Evolutionary conservation across 495 filamentous ascomycete genomes (phyloP).

Genomic region (Aspergillus cristatus): DNA sequence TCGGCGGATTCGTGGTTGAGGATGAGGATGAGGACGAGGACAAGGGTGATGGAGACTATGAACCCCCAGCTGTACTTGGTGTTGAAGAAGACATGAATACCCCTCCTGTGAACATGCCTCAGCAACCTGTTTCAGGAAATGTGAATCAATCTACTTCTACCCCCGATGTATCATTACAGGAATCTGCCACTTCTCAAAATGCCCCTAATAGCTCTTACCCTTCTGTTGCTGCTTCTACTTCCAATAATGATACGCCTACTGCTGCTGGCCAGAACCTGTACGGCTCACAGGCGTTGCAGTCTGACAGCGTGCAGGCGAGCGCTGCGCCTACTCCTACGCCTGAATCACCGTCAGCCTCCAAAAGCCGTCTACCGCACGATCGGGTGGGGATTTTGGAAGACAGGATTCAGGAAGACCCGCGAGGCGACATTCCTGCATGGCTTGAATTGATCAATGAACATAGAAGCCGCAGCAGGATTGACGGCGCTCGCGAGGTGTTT

Average conservation of each 20-base stretch:
- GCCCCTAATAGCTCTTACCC: slow-evolving; percentile 43
- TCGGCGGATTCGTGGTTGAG: slow-evolving; percentile 73
- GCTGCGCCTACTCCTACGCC: slow-evolving; percentile 28
- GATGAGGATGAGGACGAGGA: slow-evolving; percentile 49
- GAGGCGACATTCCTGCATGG: slow-evolving; percentile 88
- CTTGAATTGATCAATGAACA: slow-evolving; percentile 77
- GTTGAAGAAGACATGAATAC: slow-evolving; percentile 38
- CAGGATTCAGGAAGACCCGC: slow-evolving; percentile 80
- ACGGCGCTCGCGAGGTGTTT: slow-evolving; percentile 71
- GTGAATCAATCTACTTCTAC: slow-evolving; percentile 49
- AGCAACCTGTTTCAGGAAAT: slow-evolving; percentile 46
- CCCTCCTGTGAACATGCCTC: slow-evolving; percentile 36
- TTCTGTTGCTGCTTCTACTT: slow-evolving; percentile 40
- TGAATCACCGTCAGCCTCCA: slow-evolving; percentile 33
- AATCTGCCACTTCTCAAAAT: slow-evolving; percentile 44
- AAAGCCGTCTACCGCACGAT: slow-evolving; percentile 63
- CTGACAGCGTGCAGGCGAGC: slow-evolving; percentile 29
- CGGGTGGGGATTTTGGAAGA: slow-evolving; percentile 79
- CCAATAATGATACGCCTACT: slow-evolving; percentile 38
- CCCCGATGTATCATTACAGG: slow-evolving; percentile 51
- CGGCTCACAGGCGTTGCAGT: slow-evolving; percentile 28
- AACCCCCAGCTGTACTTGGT: slow-evolving; percentile 43
- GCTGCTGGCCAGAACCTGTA: slow-evolving; percentile 34
- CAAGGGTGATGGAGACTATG: slow-evolving; percentile 47
- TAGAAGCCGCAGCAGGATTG: slow-evolving; percentile 66